phyloP scores from a whole-genome alignment of 2,329 filamentous ascomycete genomes.

The Sordariomycetes sp. region DNA sequence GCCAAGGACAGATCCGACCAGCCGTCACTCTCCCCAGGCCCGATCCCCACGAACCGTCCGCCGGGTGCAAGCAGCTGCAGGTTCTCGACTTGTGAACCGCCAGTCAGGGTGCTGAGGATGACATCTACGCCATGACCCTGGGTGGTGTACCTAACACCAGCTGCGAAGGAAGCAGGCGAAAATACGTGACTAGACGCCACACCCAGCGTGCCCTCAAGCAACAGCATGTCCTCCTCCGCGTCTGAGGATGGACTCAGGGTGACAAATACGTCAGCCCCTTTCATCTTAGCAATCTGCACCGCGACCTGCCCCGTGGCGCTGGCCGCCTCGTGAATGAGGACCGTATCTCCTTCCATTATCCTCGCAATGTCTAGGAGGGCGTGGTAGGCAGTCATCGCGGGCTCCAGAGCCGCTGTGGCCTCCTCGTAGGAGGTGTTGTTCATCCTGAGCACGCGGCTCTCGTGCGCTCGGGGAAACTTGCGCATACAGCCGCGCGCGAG shows the following conservation, averaged over 20 bases:
- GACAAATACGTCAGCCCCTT: slow-evolving; percentile 14
- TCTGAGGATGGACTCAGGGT: slow-evolving; percentile 5
- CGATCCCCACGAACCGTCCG: slow-evolving; percentile 1
- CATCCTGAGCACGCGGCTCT: background rate
- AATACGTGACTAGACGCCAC: background rate
- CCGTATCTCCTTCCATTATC: slow-evolving; percentile 14
- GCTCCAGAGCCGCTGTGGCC: background rate
- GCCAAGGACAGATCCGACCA: background rate
- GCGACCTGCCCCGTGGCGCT: slow-evolving; percentile 8
- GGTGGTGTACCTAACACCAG: background rate
- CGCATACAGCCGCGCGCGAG: background rate
- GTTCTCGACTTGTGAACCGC: background rate
- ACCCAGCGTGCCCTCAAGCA: background rate
- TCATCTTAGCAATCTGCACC: slow-evolving; percentile 10
- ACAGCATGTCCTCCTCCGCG: background rate
- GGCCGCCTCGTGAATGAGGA: slow-evolving; percentile 23
- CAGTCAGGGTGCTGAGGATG: background rate
- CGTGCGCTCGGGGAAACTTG: background rate
- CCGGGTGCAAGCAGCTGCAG: background rate
- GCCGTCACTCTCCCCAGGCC: background rate
- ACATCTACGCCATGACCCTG: background rate
- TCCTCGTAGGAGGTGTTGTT: background rate
- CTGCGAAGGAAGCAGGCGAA: background rate
- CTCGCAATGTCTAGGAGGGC: slow-evolving; percentile 3
- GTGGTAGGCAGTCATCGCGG: slow-evolving; percentile 1